These are phyloP conservation scores for Rhizopus microsporus DNA, from an alignment of 371 early-diverging fungal species.

Conservation along the genomic window DNA sequence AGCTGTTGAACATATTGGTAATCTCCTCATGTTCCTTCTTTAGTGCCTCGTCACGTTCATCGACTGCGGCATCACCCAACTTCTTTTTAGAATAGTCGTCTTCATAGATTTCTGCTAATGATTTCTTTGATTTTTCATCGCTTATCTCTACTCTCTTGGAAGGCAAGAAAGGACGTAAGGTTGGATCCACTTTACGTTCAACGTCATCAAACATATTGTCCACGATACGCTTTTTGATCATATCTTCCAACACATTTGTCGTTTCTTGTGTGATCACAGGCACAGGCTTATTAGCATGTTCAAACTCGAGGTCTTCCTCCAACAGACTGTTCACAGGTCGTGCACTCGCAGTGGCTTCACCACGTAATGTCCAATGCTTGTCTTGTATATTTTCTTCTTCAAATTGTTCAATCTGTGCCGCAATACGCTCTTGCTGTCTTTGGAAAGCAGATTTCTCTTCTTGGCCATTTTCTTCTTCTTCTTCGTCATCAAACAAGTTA, in stretches of 20 bases:
- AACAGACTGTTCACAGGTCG: slow-evolving; percentile 93
- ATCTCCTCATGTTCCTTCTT: slow-evolving; percentile 82
- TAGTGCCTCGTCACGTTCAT: slow-evolving; percentile 73
- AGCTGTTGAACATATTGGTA: slow-evolving; percentile 65
- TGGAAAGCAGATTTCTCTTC: slow-evolving; percentile 70
- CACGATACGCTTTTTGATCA: slow-evolving; percentile 90
- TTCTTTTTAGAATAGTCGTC: slow-evolving; percentile 78
- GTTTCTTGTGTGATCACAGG: slow-evolving; percentile 94
- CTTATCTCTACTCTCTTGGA: slow-evolving; percentile 77
- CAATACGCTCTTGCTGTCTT: slow-evolving; percentile 62
- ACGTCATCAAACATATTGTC: slow-evolving; percentile 90
- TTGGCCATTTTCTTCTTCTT: slow-evolving; percentile 34
- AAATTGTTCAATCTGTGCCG: slow-evolving; percentile 68
- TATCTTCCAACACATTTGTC: slow-evolving; percentile 85
- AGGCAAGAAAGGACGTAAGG: slow-evolving; percentile 74
- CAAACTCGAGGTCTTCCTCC: slow-evolving; percentile 93
- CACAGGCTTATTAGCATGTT: slow-evolving; percentile 86
- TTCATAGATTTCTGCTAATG: slow-evolving; percentile 92
- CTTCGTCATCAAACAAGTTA: slow-evolving; percentile 56
- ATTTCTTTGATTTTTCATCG: slow-evolving; percentile 82
- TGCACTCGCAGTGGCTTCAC: slow-evolving; percentile 78
- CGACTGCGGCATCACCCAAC: slow-evolving; percentile 53
- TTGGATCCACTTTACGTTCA: slow-evolving; percentile 77
- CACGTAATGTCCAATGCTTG: slow-evolving; percentile 86
- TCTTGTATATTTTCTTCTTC: slow-evolving; percentile 85